Percentiles rank a stretch among this genome's conserved stretches.
Conservation (phyloP, 2,329 filamentous ascomycete genomes). For the Ramularia endophylla region DNA sequence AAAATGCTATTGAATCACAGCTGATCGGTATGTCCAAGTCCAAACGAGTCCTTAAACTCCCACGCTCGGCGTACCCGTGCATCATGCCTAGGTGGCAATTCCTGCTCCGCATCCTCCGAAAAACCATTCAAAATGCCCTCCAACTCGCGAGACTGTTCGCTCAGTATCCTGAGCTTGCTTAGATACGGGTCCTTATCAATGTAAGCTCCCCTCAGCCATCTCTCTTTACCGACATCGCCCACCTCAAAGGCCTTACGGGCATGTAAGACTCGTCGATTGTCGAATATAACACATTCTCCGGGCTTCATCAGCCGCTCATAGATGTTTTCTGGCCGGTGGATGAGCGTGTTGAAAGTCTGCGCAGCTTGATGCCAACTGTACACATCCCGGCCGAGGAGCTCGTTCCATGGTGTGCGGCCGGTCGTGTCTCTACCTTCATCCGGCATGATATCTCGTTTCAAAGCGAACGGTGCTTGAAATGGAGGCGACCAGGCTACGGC, state of each 20-base stretch:
- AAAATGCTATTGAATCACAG: no score
- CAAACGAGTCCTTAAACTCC: no score
- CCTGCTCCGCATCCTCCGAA: no score
- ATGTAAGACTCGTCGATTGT: constrained; percentile 81
- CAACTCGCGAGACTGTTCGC: not conserved
- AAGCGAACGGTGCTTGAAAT: constrained; percentile 31
- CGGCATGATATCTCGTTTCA: not conserved
- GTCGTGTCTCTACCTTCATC: not conserved
- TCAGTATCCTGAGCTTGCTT: constrained; percentile 29
- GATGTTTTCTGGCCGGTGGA: constrained; percentile 55
- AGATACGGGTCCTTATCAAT: constrained; percentile 61
- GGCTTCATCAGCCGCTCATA: constrained; percentile 68
- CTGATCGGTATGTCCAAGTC: no score
- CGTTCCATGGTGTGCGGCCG: not conserved
- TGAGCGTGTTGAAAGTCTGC: constrained; percentile 49
- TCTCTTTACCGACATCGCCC: constrained; percentile 51
- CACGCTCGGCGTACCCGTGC: no score
- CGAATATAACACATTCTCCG: constrained; percentile 89
- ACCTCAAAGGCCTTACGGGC: constrained; percentile 71
- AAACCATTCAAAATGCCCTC: no score
- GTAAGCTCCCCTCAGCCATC: constrained; percentile 85
- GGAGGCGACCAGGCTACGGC: constrained; percentile 33
- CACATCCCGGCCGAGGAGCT: not conserved
- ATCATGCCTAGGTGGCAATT: no score
- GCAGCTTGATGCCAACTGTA: constrained; percentile 46